A percentile compares a stretch with the other conserved stretches of the same genome.
Conservation (phyloP, 208 protist genomes). For the Trypanosoma platydactyli region DNA sequence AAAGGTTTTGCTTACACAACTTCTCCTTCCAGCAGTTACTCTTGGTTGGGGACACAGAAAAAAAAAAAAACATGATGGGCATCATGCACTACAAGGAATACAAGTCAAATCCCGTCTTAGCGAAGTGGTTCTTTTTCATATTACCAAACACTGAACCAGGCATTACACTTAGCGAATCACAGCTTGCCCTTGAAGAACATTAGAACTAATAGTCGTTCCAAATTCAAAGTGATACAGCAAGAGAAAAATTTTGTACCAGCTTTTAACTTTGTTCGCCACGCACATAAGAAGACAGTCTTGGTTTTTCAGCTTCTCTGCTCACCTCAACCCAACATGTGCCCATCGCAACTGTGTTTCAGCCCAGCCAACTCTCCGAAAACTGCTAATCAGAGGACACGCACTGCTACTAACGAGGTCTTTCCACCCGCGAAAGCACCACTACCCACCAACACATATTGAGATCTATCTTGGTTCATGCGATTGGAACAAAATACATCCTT, state of each 20-base stretch:
- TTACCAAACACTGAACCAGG: too few relatives aligned
- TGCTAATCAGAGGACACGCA: background rate
- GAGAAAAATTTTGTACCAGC: background rate
- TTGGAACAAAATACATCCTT: background rate
- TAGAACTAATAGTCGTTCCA: too few relatives aligned
- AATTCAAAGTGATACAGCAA: background rate
- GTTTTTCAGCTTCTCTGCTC: background rate
- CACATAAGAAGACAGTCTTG: background rate
- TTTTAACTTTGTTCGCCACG: background rate
- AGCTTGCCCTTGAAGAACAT: too few relatives aligned
- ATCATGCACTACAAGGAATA: too few relatives aligned
- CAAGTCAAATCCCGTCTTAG: too few relatives aligned
- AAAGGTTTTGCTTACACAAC: too few relatives aligned
- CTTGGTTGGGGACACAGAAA: too few relatives aligned
- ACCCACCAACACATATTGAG: background rate
- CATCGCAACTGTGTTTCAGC: background rate
- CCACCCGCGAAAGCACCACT: background rate
- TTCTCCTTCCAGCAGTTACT: too few relatives aligned
- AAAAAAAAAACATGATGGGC: too few relatives aligned
- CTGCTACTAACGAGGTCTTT: background rate
- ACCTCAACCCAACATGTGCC: background rate
- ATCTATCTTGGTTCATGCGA: background rate
- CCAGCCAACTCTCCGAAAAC: background rate
- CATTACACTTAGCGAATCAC: too few relatives aligned
- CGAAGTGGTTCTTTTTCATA: too few relatives aligned